A percentile compares a stretch with the other conserved stretches of the same genome.
These are phyloP conservation scores for Lachnellula arida DNA, from an alignment of 2,329 filamentous ascomycete genomes.

Conservation along the genomic window DNA sequence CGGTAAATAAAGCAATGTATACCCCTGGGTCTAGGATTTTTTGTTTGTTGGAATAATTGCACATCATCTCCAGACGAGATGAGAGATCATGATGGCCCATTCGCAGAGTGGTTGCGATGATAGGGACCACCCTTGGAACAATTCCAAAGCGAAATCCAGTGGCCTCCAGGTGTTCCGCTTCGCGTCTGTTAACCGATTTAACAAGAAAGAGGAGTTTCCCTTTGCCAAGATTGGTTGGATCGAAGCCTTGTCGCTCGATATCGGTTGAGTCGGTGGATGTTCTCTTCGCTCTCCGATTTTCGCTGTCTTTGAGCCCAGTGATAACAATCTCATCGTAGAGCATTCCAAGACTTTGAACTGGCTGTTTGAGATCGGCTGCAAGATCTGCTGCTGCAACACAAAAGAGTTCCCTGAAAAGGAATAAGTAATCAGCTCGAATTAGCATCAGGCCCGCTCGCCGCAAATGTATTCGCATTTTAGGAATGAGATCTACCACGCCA, in stretches of 20 bases:
- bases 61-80: slow-evolving; percentile 59
- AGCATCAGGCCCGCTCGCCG: slow-evolving; percentile 40
- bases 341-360: slow-evolving; percentile 59
- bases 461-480: slow-evolving; percentile 70
- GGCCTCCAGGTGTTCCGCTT: slow-evolving; percentile 61
- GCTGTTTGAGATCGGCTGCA: slow-evolving; percentile 59
- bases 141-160: slow-evolving; percentile 75
- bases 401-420: slow-evolving; percentile 77
- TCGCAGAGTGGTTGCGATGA: slow-evolving; percentile 70
- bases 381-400: slow-evolving; percentile 74
- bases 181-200: slow-evolving; percentile 53
- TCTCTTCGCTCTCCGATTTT: slow-evolving; percentile 5
- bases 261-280: slow-evolving; percentile 10
- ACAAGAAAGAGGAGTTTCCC: slow-evolving; percentile 81
- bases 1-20: slow-evolving; percentile 54
- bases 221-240: slow-evolving; percentile 46
- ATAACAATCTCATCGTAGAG: slow-evolving; percentile 72
- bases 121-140: slow-evolving; percentile 60
- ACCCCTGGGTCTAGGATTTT: slow-evolving; percentile 48
- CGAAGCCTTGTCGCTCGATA: slow-evolving; percentile 51
- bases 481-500: slow-evolving; percentile 61
- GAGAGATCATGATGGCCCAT: slow-evolving; percentile 61
- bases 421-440: slow-evolving; percentile 54
- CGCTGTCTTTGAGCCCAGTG: slow-evolving; percentile 46
- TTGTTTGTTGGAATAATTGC: slow-evolving; percentile 47